Conservation (phyloP, 2,329 filamentous ascomycete genomes). For the Microascus cirrosus region DNA sequence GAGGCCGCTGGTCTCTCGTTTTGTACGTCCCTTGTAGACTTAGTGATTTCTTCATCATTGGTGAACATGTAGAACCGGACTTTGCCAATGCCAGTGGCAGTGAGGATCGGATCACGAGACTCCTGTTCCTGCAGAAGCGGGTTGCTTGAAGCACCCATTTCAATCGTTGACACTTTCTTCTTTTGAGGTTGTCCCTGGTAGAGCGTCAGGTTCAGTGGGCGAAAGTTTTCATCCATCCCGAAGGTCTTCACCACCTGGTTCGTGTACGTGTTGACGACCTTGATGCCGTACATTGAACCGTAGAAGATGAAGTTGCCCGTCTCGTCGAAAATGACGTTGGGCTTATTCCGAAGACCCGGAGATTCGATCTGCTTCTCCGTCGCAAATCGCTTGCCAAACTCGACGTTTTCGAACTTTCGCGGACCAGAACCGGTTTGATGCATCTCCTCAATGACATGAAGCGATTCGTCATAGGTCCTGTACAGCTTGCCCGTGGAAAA, state of each 20-base stretch:
- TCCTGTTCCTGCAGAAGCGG: slow-evolving; percentile 89
- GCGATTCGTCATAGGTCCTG: slow-evolving; percentile 89
- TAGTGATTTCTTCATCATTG: slow-evolving; percentile 74
- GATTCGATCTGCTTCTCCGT: slow-evolving; percentile 79
- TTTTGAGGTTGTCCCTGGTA: slow-evolving; percentile 95
- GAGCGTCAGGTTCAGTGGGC: slow-evolving; percentile 69
- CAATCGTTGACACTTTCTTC: slow-evolving; percentile 85
- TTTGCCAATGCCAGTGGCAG: slow-evolving; percentile 75
- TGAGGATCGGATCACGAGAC: slow-evolving; percentile 77
- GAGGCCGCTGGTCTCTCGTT: slow-evolving; percentile 75
- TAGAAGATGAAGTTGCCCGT: slow-evolving; percentile 92
- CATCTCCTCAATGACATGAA: slow-evolving; percentile 84
- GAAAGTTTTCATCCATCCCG: slow-evolving; percentile 79
- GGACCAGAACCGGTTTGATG: slow-evolving; percentile 82
- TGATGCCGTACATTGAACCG: slow-evolving; percentile 82
- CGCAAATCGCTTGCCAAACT: slow-evolving; percentile 81
- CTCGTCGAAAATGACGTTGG: slow-evolving; percentile 91
- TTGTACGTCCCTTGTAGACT: slow-evolving; percentile 78
- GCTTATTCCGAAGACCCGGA: slow-evolving; percentile 52
- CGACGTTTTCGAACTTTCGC: slow-evolving; percentile 75
- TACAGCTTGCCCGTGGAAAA: slow-evolving; percentile 82
- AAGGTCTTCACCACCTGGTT: slow-evolving; percentile 88
- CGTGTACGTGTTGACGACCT: slow-evolving; percentile 91
- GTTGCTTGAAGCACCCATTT: slow-evolving; percentile 93
- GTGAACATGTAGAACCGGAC: slow-evolving; percentile 97